Percentiles rank a stretch among this genome's conserved stretches.
phyloP scores from a whole-genome alignment of 2,329 filamentous ascomycete genomes.

The Rugonectria rugulosa region DNA sequence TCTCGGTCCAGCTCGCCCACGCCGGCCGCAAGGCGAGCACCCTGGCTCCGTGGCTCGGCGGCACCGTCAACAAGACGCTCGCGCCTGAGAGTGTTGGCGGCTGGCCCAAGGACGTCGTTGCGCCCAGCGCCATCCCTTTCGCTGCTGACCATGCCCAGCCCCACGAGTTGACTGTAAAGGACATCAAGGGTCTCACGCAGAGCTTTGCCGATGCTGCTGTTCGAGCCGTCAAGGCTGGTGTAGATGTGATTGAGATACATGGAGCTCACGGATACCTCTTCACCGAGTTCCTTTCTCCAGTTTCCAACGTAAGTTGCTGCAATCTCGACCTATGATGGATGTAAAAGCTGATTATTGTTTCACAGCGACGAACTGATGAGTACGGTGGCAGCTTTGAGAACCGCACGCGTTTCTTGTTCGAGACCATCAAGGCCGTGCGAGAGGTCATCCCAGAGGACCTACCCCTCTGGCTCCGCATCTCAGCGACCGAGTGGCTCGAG shows the following conservation, averaged over 20 bases:
- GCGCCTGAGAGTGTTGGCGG: slow-evolving; percentile 62
- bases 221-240: slow-evolving; percentile 71
- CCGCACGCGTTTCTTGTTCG: slow-evolving; percentile 66
- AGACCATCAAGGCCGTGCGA: slow-evolving; percentile 60
- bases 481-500: slow-evolving; percentile 71
- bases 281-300: slow-evolving; percentile 68
- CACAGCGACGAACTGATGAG: slow-evolving; percentile 64
- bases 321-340: no score
- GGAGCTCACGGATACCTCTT: slow-evolving; percentile 73
- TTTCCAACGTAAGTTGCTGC: slow-evolving; percentile 56
- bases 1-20: slow-evolving; percentile 83
- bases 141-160: slow-evolving; percentile 67
- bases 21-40: slow-evolving; percentile 75
- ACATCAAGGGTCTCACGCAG: slow-evolving; percentile 71
- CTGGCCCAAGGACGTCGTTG: slow-evolving; percentile 65
- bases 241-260: slow-evolving; percentile 78
- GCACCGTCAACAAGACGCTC: slow-evolving; percentile 54
- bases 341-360: neutral
- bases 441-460: slow-evolving; percentile 59
- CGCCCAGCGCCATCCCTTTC: slow-evolving; percentile 63
- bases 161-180: slow-evolving; percentile 70
- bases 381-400: slow-evolving; percentile 74
- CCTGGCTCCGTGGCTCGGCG: slow-evolving; percentile 68
- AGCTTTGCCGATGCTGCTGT: slow-evolving; percentile 66
- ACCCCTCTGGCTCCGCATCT: slow-evolving; percentile 67